These are phyloP conservation scores for Blastobotrys proliferans DNA, from an alignment of 1,139 yeast genomes.

Conservation along the genomic window DNA sequence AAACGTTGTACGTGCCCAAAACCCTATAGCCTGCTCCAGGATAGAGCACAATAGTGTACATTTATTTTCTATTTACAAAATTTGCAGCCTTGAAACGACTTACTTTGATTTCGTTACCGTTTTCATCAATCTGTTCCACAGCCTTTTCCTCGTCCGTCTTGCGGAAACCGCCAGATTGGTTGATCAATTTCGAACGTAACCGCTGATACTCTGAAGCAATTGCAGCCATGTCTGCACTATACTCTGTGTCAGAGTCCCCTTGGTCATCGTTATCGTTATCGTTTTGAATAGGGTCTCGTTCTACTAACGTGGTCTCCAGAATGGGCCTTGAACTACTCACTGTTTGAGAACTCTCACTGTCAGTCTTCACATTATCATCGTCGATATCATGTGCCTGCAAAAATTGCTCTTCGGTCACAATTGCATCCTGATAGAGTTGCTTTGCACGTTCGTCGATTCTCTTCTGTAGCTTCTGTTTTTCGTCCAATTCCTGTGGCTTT, in stretches of 20 bases:
- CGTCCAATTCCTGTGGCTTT: background rate
- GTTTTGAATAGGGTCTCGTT: conserved; percentile 6
- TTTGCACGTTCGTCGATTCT: conserved; percentile 26
- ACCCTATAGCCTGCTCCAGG: no score
- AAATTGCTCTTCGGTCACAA: conserved; percentile 35
- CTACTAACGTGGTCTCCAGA: conserved; percentile 4
- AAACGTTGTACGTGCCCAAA: no score
- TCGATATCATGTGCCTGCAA: conserved; percentile 26
- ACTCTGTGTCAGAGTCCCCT: no score
- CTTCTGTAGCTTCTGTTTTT: conserved; percentile 2
- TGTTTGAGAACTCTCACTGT: conserved; percentile 1
- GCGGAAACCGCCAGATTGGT: conserved; percentile 46
- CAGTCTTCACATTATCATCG: conserved; percentile 19
- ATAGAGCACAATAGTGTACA: background rate
- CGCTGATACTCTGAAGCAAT: conserved; percentile 54
- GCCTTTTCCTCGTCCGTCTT: conserved; percentile 50
- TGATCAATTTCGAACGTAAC: conserved; percentile 51
- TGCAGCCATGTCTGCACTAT: conserved; percentile 29
- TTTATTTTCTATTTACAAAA: background rate
- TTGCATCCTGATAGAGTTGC: conserved; percentile 29
- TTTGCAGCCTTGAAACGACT: conserved; percentile 71
- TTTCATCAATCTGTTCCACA: conserved; percentile 67
- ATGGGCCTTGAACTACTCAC: conserved; percentile 19
- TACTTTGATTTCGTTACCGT: conserved; percentile 53
- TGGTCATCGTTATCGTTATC: conserved; percentile 17